Evolutionary conservation across 2,329 filamentous ascomycete species (phyloP).

Genomic region (Pseudohalonectria lignicola): DNA sequence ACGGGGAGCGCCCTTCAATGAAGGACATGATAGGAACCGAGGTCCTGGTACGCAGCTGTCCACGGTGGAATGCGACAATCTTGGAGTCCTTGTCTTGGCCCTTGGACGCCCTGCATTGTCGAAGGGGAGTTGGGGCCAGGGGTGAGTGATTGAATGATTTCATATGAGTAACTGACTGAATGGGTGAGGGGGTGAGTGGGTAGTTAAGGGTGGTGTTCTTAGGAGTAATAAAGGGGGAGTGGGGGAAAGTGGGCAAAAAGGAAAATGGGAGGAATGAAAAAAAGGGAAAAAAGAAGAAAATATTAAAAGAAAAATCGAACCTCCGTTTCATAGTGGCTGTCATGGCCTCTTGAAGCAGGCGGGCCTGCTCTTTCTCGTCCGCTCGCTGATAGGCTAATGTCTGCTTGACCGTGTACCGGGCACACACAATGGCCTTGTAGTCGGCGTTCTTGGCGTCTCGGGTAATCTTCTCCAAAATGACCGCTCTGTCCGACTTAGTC

Average conservation of each 20-base stretch:
- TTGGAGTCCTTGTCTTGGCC: constrained; percentile 8
- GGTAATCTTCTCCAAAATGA: constrained; percentile 1
- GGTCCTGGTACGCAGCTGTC: neutral
- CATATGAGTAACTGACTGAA: too few relatives aligned
- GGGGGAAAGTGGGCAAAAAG: too few relatives aligned
- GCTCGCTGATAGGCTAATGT: constrained; percentile 4
- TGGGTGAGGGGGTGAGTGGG: too few relatives aligned
- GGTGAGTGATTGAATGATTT: neutral
- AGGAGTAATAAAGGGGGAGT: too few relatives aligned
- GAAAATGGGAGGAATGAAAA: too few relatives aligned
- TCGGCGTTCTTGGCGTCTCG: constrained; percentile 6
- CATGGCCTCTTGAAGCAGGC: constrained; percentile 6
- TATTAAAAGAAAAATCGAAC: too few relatives aligned
- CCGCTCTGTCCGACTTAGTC: neutral
- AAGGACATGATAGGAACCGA: neutral
- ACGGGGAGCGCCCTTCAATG: constrained; percentile 1
- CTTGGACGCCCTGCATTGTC: neutral
- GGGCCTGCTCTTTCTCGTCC: constrained; percentile 1
- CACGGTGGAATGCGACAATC: constrained; percentile 6
- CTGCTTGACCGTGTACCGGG: constrained; percentile 2
- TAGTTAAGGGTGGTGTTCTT: too few relatives aligned
- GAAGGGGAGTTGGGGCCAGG: too few relatives aligned
- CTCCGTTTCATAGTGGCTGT: constrained; percentile 5
- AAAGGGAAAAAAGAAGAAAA: too few relatives aligned
- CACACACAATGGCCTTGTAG: constrained; percentile 9